Conservation (phyloP, 2,329 filamentous ascomycete genomes). For the Fusarium hostae region DNA sequence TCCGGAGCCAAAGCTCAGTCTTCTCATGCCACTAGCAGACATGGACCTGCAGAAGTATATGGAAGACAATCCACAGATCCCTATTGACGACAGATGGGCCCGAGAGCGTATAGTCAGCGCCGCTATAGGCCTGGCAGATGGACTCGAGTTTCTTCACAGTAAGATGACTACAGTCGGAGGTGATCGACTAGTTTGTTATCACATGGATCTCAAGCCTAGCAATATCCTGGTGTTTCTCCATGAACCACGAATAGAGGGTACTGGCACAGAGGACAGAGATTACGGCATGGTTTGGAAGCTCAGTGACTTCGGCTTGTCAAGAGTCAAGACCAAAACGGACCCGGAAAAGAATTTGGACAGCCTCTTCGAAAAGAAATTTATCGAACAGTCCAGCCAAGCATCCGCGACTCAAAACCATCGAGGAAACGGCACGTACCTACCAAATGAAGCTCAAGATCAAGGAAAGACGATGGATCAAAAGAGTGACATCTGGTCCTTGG, state of each 20-base stretch:
- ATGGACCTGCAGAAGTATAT: not conserved
- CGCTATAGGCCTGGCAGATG: not conserved
- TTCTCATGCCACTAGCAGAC: not conserved
- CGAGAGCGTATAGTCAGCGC: not conserved
- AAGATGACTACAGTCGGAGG: not conserved
- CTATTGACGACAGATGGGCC: not conserved
- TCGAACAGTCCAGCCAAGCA: not conserved
- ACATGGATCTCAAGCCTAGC: not conserved
- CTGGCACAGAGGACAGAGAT: not conserved
- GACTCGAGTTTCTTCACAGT: not conserved
- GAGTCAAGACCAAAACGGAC: not conserved
- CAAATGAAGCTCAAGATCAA: accelerated
- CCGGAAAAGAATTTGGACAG: not conserved
- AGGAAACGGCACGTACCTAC: not conserved
- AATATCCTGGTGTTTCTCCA: not conserved
- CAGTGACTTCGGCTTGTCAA: not conserved
- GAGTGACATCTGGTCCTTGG: not conserved
- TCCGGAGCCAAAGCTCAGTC: not conserved
- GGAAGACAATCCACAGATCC: accelerated
- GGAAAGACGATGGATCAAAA: not conserved
- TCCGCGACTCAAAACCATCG: not conserved
- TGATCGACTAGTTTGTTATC: not conserved
- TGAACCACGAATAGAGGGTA: accelerated
- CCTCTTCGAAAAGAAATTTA: not conserved
- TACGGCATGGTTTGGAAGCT: not conserved